Evolutionary conservation across 2,329 filamentous ascomycete species (phyloP).

Genomic region (Neospermospora avenae): DNA sequence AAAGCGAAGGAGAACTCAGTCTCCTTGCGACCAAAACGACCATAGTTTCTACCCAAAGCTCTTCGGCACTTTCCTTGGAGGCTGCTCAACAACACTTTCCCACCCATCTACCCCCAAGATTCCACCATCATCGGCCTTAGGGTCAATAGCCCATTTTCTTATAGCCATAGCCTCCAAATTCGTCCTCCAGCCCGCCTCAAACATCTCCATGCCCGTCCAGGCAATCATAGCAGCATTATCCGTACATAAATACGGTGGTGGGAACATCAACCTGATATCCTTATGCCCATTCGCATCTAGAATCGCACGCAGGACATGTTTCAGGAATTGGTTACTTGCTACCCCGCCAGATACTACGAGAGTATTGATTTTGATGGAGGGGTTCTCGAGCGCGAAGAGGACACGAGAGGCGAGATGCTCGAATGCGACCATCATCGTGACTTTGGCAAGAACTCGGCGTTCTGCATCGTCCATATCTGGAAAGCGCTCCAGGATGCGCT

Average conservation of each 20-base stretch:
- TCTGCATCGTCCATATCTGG: slow-evolving; percentile 53
- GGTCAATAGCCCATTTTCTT: slow-evolving; percentile 73
- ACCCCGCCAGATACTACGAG: slow-evolving; percentile 89
- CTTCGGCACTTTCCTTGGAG: too few species aligned
- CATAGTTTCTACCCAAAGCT: too few species aligned
- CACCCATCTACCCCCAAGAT: slow-evolving; percentile 61
- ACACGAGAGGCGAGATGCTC: slow-evolving; percentile 80
- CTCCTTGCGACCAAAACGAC: too few species aligned
- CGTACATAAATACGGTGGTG: slow-evolving; percentile 77
- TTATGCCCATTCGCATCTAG: slow-evolving; percentile 65
- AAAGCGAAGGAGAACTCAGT: background rate
- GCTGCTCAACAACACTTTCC: slow-evolving; percentile 30
- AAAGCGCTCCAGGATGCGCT: slow-evolving; percentile 48
- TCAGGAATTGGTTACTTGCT: slow-evolving; percentile 77
- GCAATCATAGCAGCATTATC: slow-evolving; percentile 98
- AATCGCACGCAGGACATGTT: slow-evolving; percentile 55
- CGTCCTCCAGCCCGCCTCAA: slow-evolving; percentile 67
- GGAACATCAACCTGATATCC: slow-evolving; percentile 63
- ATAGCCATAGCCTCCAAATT: slow-evolving; percentile 57
- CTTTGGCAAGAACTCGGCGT: slow-evolving; percentile 65
- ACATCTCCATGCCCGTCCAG: slow-evolving; percentile 94
- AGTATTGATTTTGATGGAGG: slow-evolving; percentile 43
- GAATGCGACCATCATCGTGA: slow-evolving; percentile 77
- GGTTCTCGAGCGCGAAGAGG: slow-evolving; percentile 59
- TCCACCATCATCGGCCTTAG: slow-evolving; percentile 56